phyloP scores from a whole-genome alignment of 495 filamentous ascomycete genomes.

The Aspergillus avenaceus region DNA sequence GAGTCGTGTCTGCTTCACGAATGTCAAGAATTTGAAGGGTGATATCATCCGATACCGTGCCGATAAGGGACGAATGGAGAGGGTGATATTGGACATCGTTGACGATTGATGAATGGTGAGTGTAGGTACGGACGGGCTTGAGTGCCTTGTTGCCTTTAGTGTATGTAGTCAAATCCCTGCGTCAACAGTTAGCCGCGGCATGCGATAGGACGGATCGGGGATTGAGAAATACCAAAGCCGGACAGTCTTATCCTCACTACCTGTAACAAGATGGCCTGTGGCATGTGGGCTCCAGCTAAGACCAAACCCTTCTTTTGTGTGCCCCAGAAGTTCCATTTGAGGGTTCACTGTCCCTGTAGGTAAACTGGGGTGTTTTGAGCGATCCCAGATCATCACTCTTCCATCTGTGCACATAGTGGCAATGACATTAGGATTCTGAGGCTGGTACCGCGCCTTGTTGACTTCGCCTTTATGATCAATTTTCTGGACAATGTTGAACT shows the following conservation, averaged over 20 bases:
- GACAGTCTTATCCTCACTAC: constrained; percentile 87
- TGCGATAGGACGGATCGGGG: not conserved
- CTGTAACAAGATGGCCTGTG: constrained; percentile 79
- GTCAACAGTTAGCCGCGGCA: constrained; percentile 9
- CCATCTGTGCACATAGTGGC: constrained; percentile 89
- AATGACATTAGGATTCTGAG: constrained; percentile 96
- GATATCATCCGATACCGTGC: constrained; percentile 91
- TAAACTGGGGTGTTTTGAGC: constrained; percentile 81
- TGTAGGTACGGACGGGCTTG: constrained; percentile 68
- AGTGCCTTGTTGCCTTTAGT: constrained; percentile 66
- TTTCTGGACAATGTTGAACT: constrained; percentile 87
- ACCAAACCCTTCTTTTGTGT: constrained; percentile 89
- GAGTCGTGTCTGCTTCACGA: constrained; percentile 58
- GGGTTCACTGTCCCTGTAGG: constrained; percentile 69
- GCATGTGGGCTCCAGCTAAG: constrained; percentile 86
- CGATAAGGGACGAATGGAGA: constrained; percentile 73
- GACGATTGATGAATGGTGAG: constrained; percentile 83
- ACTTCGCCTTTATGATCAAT: constrained; percentile 96
- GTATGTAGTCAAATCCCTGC: constrained; percentile 74
- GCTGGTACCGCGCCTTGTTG: constrained; percentile 97
- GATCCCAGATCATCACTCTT: constrained; percentile 86
- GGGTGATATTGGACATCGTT: constrained; percentile 97
- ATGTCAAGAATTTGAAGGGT: constrained; percentile 89
- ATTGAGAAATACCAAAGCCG: constrained; percentile 69
- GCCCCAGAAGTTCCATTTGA: constrained; percentile 81